phyloP scores from a whole-genome alignment of 352 stramenopile genomes.

The Pythium phragmitis region DNA sequence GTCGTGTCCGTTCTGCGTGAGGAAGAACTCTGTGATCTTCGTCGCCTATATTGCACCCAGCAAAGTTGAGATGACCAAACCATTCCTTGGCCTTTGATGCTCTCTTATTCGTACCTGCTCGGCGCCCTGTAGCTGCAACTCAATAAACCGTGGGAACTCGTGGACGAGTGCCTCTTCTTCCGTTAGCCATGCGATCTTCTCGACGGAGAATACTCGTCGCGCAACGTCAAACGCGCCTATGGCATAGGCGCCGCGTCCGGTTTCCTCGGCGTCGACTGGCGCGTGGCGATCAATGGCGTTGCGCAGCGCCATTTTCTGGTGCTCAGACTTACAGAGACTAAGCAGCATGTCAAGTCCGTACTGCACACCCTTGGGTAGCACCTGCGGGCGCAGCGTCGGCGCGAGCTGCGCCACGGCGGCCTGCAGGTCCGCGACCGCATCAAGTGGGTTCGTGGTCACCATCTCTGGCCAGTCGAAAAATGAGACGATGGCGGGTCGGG shows the following conservation, averaged over 20 bases:
- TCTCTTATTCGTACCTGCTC: conserved; percentile 29
- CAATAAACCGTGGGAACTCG: conserved; percentile 71
- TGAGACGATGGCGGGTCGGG: conserved; percentile 7
- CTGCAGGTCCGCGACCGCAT: conserved; percentile 68
- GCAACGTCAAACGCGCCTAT: conserved; percentile 59
- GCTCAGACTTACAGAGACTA: conserved; percentile 56
- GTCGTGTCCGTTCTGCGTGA: conserved; percentile 57
- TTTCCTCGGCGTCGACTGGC: conserved; percentile 27
- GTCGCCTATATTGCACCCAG: conserved; percentile 22
- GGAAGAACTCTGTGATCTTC: conserved; percentile 51
- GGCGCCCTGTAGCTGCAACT: conserved; percentile 64
- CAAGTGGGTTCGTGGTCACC: conserved; percentile 42
- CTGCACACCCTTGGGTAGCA: conserved; percentile 55
- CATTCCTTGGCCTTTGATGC: background rate
- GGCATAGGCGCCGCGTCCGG: conserved; percentile 43
- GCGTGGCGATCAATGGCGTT: conserved; percentile 42
- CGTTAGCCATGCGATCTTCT: conserved; percentile 67
- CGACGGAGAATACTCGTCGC: conserved; percentile 56
- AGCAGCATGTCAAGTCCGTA: conserved; percentile 71
- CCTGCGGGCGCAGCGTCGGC: conserved; percentile 55
- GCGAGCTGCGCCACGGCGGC: conserved; percentile 48
- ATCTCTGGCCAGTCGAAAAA: conserved; percentile 23
- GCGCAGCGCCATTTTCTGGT: conserved; percentile 55
- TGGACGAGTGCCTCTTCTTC: conserved; percentile 60
- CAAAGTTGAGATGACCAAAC: background rate